Percentiles rank a stretch among this genome's conserved stretches.
Evolutionary conservation across 345 rosid genomes (phyloP).

Genomic region (Eucalyptus erythrocorys): DNA sequence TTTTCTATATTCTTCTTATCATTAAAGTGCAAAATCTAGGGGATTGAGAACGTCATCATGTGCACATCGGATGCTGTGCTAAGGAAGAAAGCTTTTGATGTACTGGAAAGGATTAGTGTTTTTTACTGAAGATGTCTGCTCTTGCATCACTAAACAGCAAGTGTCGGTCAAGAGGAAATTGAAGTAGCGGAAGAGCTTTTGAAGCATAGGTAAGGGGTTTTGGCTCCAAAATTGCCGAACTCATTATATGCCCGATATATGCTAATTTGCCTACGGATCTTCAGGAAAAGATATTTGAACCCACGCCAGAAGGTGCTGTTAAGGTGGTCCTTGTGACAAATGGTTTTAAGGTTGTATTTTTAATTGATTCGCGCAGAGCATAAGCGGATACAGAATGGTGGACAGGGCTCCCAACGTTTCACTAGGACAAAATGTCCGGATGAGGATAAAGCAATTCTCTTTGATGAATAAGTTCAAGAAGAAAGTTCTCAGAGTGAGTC

Average conservation of each 20-base stretch:
- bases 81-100: too few relatives aligned
- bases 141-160: too few relatives aligned
- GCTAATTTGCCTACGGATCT: constrained; percentile 96
- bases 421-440: constrained; percentile 62
- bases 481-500: constrained; percentile 65
- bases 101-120: too few relatives aligned
- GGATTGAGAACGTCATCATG: too few relatives aligned
- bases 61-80: too few relatives aligned
- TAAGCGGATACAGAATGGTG: constrained; percentile 62
- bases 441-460: constrained; percentile 77
- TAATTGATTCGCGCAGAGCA: constrained; percentile 29
- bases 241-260: constrained; percentile 91
- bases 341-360: background rate
- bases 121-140: too few relatives aligned
- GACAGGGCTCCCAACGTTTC: constrained; percentile 47
- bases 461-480: constrained; percentile 92
- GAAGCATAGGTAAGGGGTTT: constrained; percentile 76
- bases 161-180: constrained; percentile 91
- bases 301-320: constrained; percentile 93
- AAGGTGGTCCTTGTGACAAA: constrained; percentile 82
- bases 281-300: constrained; percentile 91
- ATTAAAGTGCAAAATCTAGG: too few relatives aligned
- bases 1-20: too few relatives aligned
- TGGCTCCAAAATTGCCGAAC: constrained; percentile 89
- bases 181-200: constrained; percentile 88